These are phyloP conservation scores for Talaromyces rugulosus DNA, from an alignment of 2,329 filamentous ascomycete species.

Conservation along the genomic window DNA sequence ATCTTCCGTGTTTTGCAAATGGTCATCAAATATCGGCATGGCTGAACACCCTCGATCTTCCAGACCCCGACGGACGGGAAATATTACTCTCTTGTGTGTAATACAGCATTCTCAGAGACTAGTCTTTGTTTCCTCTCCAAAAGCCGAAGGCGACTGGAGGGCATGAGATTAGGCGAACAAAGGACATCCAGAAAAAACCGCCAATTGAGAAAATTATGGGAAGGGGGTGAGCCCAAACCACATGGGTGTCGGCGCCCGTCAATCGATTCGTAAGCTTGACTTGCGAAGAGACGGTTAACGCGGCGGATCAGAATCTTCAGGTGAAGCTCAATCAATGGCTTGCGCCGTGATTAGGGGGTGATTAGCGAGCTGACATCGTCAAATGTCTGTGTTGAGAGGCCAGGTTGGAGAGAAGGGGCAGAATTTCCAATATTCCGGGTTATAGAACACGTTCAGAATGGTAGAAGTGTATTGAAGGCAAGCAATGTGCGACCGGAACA, in stretches of 20 bases:
- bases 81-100: conserved; percentile 67
- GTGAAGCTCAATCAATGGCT: conserved; percentile 49
- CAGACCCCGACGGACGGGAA: conserved; percentile 19
- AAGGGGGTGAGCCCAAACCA: conserved; percentile 21
- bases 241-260: conserved; percentile 54
- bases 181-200: conserved; percentile 93
- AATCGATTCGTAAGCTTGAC: conserved; percentile 48
- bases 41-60: conserved; percentile 17
- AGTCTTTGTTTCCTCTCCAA: conserved; percentile 88
- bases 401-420: conserved; percentile 38
- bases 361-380: conserved; percentile 32
- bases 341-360: conserved; percentile 51
- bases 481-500: conserved; percentile 30
- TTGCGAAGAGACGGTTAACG: conserved; percentile 61
- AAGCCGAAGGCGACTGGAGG: conserved; percentile 49
- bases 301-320: conserved; percentile 56
- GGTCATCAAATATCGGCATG: background rate
- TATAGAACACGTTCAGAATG: conserved; percentile 49
- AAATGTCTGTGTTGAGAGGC: conserved; percentile 20
- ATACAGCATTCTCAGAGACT: conserved; percentile 83
- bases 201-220: conserved; percentile 41
- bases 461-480: conserved; percentile 20
- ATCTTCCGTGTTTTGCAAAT: conserved; percentile 11
- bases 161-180: conserved; percentile 73
- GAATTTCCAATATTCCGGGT: conserved; percentile 32